Evolutionary conservation across 1,284 basidiomycete genomes (phyloP), one percentile per base, ranked within the genome.

Genomic region (Trichosporon inkin): DNA sequence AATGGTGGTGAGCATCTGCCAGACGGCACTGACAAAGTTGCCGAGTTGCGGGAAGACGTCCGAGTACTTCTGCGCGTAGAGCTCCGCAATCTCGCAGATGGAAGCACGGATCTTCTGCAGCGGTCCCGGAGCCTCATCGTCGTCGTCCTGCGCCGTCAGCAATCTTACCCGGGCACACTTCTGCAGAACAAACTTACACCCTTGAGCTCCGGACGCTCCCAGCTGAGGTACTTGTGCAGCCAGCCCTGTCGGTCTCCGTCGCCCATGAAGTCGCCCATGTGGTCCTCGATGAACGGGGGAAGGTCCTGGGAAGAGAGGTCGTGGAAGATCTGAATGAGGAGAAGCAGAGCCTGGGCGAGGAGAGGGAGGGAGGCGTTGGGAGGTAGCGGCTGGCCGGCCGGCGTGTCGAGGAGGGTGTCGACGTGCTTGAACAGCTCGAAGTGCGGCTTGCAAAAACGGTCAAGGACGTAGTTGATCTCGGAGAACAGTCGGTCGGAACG

Each of bases 251-350:
- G 66, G n/a, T 67, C 69, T 1, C 61, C 66, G 17, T 85, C 81
- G 1, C 82, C 85, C 76, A 94, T 94, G 74, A 93, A 94, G 62
- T 88, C 84, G 10, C 83, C 80, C 64, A 96, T 86, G 44, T 87
- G 82, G 73, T 99, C 95, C 73, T 99, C 95, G 69, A 99, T 88
- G 65, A 87, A 88, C 10, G 93, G 93, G 6, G 95, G 94, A 20
- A 99, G 81, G 77, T 99, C 95, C 68, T 99, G 96, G 66, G 89
- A 91, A 1, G 89, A 92, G 61, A 99, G 85, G 76, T 99, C 96
- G 71, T 95, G 88, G 80, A 89, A 99, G 34, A 98, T 84, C 55
- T 95, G 90, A 16, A 91, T 82, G 5, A 96, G 82, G 6, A 90
- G 81, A 13, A 88, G 83, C 81, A 93, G 86, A 0, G 84, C 84